A percentile compares a stretch with the other conserved stretches of the same genome.
These are phyloP conservation scores for Annulohypoxylon maeteangense DNA, from an alignment of 495 filamentous ascomycete genomes.

Conservation along the genomic window DNA sequence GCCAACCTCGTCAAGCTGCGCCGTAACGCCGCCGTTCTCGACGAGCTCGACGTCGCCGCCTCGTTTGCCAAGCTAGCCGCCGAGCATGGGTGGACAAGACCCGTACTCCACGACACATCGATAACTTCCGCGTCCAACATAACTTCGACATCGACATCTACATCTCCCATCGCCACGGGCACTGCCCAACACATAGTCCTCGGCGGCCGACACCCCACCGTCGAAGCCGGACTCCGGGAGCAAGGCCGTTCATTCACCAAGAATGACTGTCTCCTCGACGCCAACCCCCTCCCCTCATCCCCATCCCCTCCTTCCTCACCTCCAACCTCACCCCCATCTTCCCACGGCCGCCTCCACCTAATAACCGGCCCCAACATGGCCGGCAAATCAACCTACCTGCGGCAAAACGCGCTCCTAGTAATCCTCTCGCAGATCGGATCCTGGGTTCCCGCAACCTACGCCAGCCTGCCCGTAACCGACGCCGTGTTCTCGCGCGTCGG, in stretches of 20 bases:
- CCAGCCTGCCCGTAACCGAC: slow-evolving; percentile 87
- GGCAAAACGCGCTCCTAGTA: slow-evolving; percentile 93
- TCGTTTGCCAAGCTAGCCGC: slow-evolving; percentile 81
- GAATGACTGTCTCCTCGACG: slow-evolving; percentile 85
- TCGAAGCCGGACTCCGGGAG: slow-evolving; percentile 80
- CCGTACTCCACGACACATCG: slow-evolving; percentile 69
- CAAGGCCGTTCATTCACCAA: slow-evolving; percentile 84
- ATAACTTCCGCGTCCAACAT: neutral
- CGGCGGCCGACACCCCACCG: slow-evolving; percentile 88
- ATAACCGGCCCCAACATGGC: slow-evolving; percentile 99
- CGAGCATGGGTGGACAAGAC: slow-evolving; percentile 78
- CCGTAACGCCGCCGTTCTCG: slow-evolving; percentile 86
- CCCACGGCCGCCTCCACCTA: slow-evolving; percentile 78
- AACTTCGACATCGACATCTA: neutral
- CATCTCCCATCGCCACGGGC: neutral
- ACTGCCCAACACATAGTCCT: slow-evolving; percentile 61
- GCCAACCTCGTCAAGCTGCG: slow-evolving; percentile 82
- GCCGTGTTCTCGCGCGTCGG: slow-evolving; percentile 92
- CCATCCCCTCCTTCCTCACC: neutral
- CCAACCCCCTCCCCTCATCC: neutral
- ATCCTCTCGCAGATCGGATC: slow-evolving; percentile 92
- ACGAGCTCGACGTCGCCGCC: slow-evolving; percentile 89
- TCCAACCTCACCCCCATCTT: slow-evolving; percentile 10
- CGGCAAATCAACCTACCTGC: slow-evolving; percentile 93
- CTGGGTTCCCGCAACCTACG: slow-evolving; percentile 89